Conservation (phyloP, 2,329 filamentous ascomycete genomes). For the Zopfia rhizophila region DNA sequence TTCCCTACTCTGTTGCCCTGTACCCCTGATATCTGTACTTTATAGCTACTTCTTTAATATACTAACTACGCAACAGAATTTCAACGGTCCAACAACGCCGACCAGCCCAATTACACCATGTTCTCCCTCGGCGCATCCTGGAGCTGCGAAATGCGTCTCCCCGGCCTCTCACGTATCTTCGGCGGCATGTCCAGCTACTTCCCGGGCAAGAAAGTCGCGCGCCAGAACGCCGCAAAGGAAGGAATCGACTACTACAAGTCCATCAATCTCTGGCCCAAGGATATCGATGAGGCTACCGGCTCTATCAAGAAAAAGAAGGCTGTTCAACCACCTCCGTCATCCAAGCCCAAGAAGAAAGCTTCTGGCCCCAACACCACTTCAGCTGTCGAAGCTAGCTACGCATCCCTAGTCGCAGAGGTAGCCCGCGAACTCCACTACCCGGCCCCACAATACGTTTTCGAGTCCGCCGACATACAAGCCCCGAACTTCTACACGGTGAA, state of each 20-base stretch:
- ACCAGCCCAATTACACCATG: constrained; percentile 51
- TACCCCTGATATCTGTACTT: too few species aligned
- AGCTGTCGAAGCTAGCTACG: constrained; percentile 6
- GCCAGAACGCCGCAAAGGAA: constrained; percentile 52
- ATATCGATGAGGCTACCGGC: constrained; percentile 26
- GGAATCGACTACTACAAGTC: constrained; percentile 55
- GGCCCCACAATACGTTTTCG: background rate
- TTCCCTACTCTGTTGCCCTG: too few species aligned
- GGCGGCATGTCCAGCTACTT: constrained; percentile 47
- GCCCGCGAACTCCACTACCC: background rate
- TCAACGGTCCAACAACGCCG: constrained; percentile 32
- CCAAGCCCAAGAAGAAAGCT: constrained; percentile 34
- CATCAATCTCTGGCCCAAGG: constrained; percentile 43
- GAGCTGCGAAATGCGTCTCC: constrained; percentile 43
- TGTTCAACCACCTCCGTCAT: constrained; percentile 34
- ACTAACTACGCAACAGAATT: constrained; percentile 37
- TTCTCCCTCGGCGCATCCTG: constrained; percentile 44
- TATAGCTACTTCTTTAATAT: too few species aligned
- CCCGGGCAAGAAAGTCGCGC: constrained; percentile 54
- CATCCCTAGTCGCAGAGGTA: background rate
- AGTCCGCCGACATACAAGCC: constrained; percentile 6
- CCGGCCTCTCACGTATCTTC: constrained; percentile 40
- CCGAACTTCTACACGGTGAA: constrained; percentile 47
- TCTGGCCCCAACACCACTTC: constrained; percentile 1
- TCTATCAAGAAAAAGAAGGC: constrained; percentile 43